Evolutionary conservation across 1,284 basidiomycete genomes (phyloP).

Genomic region (Gomphus sp.): DNA sequence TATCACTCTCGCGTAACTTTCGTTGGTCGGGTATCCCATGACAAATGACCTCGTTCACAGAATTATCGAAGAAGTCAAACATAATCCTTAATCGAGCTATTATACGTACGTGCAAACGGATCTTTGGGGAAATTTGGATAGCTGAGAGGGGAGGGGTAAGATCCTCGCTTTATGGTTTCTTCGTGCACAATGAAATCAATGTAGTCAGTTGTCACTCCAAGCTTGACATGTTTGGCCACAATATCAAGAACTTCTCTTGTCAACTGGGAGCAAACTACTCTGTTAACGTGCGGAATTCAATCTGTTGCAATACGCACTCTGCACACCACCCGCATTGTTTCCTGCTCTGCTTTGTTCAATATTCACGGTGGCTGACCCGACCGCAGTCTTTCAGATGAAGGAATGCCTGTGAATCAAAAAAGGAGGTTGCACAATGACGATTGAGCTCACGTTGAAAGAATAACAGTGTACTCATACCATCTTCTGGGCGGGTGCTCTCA

Average conservation of each 20-base stretch:
- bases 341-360: slow-evolving; percentile 57
- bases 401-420: slow-evolving; percentile 38
- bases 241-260: slow-evolving; percentile 88
- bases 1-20: no score
- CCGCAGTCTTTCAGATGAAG: slow-evolving; percentile 47
- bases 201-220: slow-evolving; percentile 93
- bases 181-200: slow-evolving; percentile 94
- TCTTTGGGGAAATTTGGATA: slow-evolving; percentile 92
- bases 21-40: slow-evolving; percentile 98
- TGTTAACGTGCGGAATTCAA: slow-evolving; percentile 3
- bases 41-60: slow-evolving; percentile 94
- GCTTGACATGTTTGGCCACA: slow-evolving; percentile 75
- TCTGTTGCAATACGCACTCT: slow-evolving; percentile 38
- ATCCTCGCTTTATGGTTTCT: slow-evolving; percentile 83
- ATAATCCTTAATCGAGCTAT: slow-evolving; percentile 8
- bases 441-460: slow-evolving; percentile 22
- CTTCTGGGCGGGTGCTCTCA: no score
- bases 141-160: slow-evolving; percentile 92
- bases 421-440: no score
- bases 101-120: slow-evolving; percentile 84
- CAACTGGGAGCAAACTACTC: no score
- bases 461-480: slow-evolving; percentile 40
- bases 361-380: slow-evolving; percentile 57
- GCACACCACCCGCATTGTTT: slow-evolving; percentile 73
- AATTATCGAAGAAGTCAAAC: slow-evolving; percentile 32